phyloP scores from a whole-genome alignment of 495 filamentous ascomycete genomes.

The Massariosphaeria phaeospora region DNA sequence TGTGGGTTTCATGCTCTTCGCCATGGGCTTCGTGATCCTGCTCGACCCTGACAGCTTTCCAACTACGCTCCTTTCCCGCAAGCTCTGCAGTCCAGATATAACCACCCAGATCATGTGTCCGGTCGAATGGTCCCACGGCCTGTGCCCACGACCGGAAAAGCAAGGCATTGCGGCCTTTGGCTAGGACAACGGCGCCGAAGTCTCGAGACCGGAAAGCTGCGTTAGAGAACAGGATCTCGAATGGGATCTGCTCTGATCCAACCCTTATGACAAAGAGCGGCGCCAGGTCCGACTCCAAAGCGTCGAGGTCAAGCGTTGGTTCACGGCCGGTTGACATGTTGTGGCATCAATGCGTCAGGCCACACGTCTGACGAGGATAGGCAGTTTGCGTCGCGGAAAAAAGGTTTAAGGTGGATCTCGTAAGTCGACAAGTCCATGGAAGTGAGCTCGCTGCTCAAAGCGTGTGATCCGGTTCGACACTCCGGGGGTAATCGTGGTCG shows the following conservation, averaged over 20 bases:
- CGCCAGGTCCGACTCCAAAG: not conserved
- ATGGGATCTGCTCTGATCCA: not conserved
- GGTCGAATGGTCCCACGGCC: not conserved
- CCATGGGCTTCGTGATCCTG: not conserved
- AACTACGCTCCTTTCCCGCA: not conserved
- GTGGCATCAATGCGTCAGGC: no score
- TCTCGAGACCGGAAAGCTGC: not conserved
- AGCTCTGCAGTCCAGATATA: constrained; percentile 1
- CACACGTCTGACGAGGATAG: no score
- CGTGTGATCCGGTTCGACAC: no score
- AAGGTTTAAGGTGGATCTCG: no score
- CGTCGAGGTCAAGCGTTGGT: constrained; percentile 12
- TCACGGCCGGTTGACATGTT: no score
- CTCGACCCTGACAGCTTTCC: constrained; percentile 5
- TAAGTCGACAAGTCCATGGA: no score
- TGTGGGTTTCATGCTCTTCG: not conserved
- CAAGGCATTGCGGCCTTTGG: not conserved
- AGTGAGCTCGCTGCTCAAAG: no score
- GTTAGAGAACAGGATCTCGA: constrained; percentile 8
- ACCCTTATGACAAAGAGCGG: constrained; percentile 8
- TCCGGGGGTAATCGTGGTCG: no score
- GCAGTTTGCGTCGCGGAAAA: no score
- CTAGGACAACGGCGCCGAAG: not conserved
- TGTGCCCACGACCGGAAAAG: constrained; percentile 10
- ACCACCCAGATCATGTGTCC: not conserved